phyloP scores from a whole-genome alignment of 495 filamentous ascomycete genomes.

The Talaromyces adpressus region DNA sequence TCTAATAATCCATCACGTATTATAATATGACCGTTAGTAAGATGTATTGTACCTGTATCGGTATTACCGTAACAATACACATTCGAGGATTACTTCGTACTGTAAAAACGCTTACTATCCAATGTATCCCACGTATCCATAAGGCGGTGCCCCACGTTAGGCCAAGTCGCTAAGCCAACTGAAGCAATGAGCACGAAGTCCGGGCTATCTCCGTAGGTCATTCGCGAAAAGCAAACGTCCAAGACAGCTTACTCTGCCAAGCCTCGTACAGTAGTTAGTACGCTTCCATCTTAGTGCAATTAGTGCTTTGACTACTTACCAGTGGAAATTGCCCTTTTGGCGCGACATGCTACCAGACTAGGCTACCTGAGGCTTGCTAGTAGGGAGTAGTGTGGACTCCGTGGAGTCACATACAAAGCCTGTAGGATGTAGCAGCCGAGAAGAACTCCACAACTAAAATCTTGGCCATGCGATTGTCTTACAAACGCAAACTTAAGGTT shows the following conservation, averaged over 20 bases:
- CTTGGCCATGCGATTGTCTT: neutral
- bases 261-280: neutral
- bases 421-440: neutral
- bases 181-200: neutral
- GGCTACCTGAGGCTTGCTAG: neutral
- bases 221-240: neutral
- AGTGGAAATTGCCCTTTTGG: conserved; percentile 1
- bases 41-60: neutral
- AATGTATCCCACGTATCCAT: neutral
- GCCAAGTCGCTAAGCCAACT: neutral
- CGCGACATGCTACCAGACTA: neutral
- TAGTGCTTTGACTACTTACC: neutral
- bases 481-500: neutral
- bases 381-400: neutral
- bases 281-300: neutral
- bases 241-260: neutral
- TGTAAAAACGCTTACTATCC: neutral
- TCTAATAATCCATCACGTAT: neutral
- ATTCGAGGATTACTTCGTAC: neutral
- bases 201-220: neutral
- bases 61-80: neutral
- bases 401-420: neutral
- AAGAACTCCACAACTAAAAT: neutral
- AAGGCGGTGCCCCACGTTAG: neutral
- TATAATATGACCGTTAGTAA: neutral